Evolutionary conservation across 306 rosid species (phyloP).

Genomic region (Cucurbita moschata): DNA sequence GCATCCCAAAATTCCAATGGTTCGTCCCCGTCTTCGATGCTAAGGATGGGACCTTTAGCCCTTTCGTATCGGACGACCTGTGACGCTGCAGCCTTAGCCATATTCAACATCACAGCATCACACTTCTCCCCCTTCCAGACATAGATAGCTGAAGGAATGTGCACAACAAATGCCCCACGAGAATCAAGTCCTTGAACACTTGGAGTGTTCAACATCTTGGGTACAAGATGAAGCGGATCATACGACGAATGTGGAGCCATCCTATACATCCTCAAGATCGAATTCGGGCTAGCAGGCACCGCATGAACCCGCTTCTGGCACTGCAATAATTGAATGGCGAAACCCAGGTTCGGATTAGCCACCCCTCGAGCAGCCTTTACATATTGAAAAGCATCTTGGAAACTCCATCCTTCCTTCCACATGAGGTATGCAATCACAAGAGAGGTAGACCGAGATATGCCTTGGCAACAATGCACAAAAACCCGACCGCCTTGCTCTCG

Average conservation of each 20-base stretch:
- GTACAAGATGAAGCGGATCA: constrained; percentile 88
- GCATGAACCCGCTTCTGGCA: constrained; percentile 93
- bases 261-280: constrained; percentile 64
- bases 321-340: constrained; percentile 77
- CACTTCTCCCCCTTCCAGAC: constrained; percentile 70
- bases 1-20: constrained; percentile 70
- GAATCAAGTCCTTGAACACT: constrained; percentile 60
- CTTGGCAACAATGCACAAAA: constrained; percentile 83
- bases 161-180: constrained; percentile 81
- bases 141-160: constrained; percentile 65
- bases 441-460: constrained; percentile 78
- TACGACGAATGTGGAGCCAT: constrained; percentile 93
- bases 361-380: constrained; percentile 91
- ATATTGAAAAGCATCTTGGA: constrained; percentile 76
- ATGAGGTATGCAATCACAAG: constrained; percentile 87
- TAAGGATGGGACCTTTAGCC: constrained; percentile 38
- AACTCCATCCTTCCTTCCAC: constrained; percentile 90
- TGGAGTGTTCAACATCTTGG: constrained; percentile 48
- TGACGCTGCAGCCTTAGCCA: constrained; percentile 45
- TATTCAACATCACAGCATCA: constrained; percentile 33
- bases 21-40: constrained; percentile 54
- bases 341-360: constrained; percentile 85
- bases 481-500: constrained; percentile 70
- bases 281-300: constrained; percentile 66
- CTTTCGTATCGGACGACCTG: constrained; percentile 76